Conservation (phyloP, 345 rosid genomes). For the Noccaea bulbosa region DNA sequence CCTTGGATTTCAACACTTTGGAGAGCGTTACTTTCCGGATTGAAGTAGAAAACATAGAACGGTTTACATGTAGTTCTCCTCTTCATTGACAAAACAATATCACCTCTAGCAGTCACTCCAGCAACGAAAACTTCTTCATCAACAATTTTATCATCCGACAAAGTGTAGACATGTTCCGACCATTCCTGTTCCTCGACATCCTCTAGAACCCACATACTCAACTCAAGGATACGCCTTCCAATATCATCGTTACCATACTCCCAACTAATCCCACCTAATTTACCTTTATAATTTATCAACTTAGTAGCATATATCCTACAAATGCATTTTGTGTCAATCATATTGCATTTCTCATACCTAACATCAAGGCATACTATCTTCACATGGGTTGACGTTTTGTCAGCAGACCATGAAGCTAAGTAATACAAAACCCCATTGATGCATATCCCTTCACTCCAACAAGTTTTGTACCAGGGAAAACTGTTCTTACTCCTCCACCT, state of each 20-base stretch:
- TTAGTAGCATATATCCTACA: neutral
- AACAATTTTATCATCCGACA: neutral
- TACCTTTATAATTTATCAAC: neutral
- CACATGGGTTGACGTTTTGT: neutral
- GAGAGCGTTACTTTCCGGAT: no score
- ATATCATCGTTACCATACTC: no score
- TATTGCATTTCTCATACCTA: neutral
- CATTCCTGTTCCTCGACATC: neutral
- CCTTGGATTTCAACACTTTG: no score
- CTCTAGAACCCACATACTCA: neutral
- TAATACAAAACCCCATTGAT: conserved; percentile 15
- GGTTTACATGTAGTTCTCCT: no score
- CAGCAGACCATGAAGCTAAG: no score
- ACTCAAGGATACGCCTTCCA: neutral
- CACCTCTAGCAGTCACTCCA: neutral
- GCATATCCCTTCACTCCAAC: neutral
- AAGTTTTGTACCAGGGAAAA: no score
- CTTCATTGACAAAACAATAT: no score
- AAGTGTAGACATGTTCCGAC: neutral
- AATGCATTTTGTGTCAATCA: neutral
- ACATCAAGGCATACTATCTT: neutral
- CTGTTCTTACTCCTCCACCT: neutral
- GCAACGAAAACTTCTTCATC: neutral
- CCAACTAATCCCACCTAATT: neutral
- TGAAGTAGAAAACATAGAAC: no score